phyloP scores from a whole-genome alignment of 768 basidiomycete species.

The Phaeotremella skinneri region DNA sequence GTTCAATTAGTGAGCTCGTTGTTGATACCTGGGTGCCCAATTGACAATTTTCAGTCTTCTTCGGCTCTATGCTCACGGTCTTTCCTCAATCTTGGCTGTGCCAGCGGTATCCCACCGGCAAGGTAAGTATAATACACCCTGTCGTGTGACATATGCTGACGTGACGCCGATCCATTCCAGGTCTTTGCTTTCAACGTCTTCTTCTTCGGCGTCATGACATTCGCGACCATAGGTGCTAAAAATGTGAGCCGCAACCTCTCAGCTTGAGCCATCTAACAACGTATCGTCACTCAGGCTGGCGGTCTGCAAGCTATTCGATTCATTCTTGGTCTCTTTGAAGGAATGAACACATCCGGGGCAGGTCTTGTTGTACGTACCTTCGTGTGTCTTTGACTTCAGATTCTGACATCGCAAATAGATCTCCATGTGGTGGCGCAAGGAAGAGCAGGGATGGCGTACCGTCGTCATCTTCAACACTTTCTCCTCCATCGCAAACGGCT shows the following conservation, averaged over 20 bases:
- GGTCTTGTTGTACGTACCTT: conserved; percentile 20
- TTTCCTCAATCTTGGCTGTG: conserved; percentile 7
- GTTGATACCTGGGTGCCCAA: too few relatives aligned
- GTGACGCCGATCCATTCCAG: not conserved
- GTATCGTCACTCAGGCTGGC: conserved; percentile 16
- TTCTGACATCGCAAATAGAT: not conserved
- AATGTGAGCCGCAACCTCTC: conserved; percentile 10
- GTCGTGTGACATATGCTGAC: not conserved
- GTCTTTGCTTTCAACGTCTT: conserved; percentile 10
- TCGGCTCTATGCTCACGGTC: conserved; percentile 7
- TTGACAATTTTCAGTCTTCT: conserved; percentile 1
- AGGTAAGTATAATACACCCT: not conserved
- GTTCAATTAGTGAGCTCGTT: not conserved
- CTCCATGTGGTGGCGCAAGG: conserved; percentile 27
- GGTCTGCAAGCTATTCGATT: conserved; percentile 20
- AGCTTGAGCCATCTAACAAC: not conserved
- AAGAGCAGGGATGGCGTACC: conserved; percentile 20
- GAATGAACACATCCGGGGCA: conserved; percentile 17
- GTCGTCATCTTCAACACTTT: not conserved
- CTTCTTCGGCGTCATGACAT: conserved; percentile 19
- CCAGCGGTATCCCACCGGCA: conserved; percentile 3
- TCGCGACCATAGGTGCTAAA: conserved; percentile 22
- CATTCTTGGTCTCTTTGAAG: conserved; percentile 27
- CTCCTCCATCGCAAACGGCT: conserved; percentile 13
- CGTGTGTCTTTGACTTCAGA: not conserved